Evolutionary conservation across 1,284 basidiomycete genomes (phyloP), one percentile per base, ranked within the genome.

Genomic region (Melanopsichium pennsylvanicum): DNA sequence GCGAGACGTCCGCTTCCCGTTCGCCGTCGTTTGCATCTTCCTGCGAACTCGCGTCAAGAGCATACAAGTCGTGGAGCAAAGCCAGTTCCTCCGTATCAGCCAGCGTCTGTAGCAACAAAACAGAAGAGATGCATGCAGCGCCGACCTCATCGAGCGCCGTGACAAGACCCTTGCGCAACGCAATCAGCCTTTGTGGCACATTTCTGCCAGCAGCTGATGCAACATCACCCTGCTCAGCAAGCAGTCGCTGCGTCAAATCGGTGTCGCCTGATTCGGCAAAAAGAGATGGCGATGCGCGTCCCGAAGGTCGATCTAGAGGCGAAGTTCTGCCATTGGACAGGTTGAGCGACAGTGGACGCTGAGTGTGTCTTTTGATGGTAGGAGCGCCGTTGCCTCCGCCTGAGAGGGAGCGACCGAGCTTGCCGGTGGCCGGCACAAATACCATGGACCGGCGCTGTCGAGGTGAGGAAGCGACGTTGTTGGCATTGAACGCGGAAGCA

Each of bases 61-160:
- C 56, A 33, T 76, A 75, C 55, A 78, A 62, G 5, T 76, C 74
- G 13, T 60, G 38, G 13, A 78, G 57, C 44, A 72, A 16, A 8
- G 38, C 55, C 18, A 78, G 38, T 38, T 76, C 77, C 22, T 72
- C 64, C 3, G 56, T 23, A 27, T 77, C 70, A 12, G 58, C 60
- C 9, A 78, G 44, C 8, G 25, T 37, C 39, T 58, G 43, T 19
- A 75, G 41, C 2, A 43, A 44, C 2, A 16, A 33, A 11, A 29
- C 34, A 4, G 64, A 45, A 3, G 47, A 37, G 9, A 48, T 33
- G 43, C 71, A 74, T 18, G 59, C 44, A 25, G 50, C 49, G 13
- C 48, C 57, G 2, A 57, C 64, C 23, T 66, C 51, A 5, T 76
- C 71, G 12, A 76, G 41, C 1, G 58, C 56, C 12, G 39, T 37